Conservation (phyloP, 2,329 filamentous ascomycete species). For the Cucurbitaria berberidis region DNA sequence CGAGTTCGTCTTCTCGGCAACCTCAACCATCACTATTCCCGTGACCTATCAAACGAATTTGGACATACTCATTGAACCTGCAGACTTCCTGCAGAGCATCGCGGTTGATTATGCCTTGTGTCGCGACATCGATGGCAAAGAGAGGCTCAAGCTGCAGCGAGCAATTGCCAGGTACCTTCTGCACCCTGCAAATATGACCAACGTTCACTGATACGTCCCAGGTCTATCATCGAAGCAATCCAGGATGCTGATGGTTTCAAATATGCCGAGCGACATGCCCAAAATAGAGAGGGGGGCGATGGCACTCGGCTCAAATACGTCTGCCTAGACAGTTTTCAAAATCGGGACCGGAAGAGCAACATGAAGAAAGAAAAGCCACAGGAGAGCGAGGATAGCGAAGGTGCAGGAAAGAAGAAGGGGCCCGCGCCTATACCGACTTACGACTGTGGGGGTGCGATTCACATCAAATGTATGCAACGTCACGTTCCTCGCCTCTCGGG, state of each 20-base stretch:
- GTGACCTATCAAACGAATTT: slow-evolving; percentile 35
- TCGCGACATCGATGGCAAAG: slow-evolving; percentile 32
- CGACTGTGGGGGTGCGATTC: slow-evolving; percentile 44
- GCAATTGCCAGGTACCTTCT: slow-evolving; percentile 34
- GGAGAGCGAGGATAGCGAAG: slow-evolving; percentile 12
- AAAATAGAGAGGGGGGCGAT: slow-evolving; percentile 37
- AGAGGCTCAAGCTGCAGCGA: slow-evolving; percentile 36
- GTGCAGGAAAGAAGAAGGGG: slow-evolving; percentile 4
- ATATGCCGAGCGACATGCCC: slow-evolving; percentile 41
- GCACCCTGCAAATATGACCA: background rate
- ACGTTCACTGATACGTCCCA: slow-evolving; percentile 10
- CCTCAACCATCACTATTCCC: slow-evolving; percentile 41
- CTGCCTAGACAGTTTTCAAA: slow-evolving; percentile 43
- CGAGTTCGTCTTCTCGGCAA: slow-evolving; percentile 38
- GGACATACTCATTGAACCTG: slow-evolving; percentile 33
- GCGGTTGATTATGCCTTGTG: slow-evolving; percentile 38
- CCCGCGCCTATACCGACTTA: slow-evolving; percentile 26
- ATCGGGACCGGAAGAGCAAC: slow-evolving; percentile 34
- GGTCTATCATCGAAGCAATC: slow-evolving; percentile 39
- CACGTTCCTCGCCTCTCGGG: too few species aligned
- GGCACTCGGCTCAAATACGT: slow-evolving; percentile 43
- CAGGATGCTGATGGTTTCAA: slow-evolving; percentile 42
- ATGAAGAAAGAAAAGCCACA: slow-evolving; percentile 27
- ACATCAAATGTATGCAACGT: slow-evolving; percentile 31
- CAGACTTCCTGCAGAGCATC: slow-evolving; percentile 36